Base-by-base conservation (phyloP, 768 basidiomycete genomes). In the Serendipita sp. region DNA sequence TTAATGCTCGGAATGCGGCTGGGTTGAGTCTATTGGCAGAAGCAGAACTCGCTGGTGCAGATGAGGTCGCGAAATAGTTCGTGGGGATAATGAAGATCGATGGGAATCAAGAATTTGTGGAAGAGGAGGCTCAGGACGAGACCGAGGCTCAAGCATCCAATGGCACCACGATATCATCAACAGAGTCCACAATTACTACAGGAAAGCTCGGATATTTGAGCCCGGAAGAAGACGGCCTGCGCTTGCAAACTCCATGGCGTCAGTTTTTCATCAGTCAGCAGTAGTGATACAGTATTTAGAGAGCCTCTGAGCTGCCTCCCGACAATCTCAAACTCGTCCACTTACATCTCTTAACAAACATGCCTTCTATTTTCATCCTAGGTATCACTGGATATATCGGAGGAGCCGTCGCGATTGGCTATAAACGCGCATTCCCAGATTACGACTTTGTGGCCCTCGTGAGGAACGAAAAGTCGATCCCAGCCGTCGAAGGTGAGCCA, bases 1-100 rank as follows among this genome's bases (percentile, higher is more conserved):
- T 90, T 67, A 90, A 86, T 70, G 78, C 83, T 64, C 88, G 83
- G 74, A 93, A 90, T 67, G 67, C 70, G 0, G 83, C 82, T 2
- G 88, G 89, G 1, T 78, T 79, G 60, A 84, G 88, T 30, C 82
- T 89, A 17, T 77, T 93, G 0, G 85, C 79, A 16, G 89, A 90
- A 71, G 91, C 88, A 0, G 90, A 91, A 71, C 76, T 82, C 45
- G 82, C 79, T 2, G 86, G 81, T 1, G 89, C 87, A 84, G 83
- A 90, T 16, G 90, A 92, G 66, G 90, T 89, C 26, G 85, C 90
- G 16, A 80, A 79, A 68, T 90, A 85, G 84, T 77, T 91, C 48
- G 88, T 88, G 0, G 79, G 83, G 69, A 79, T 86, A 72, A 93
- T 93, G 86, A 80, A 81, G 60, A 76, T 92, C 2, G 84, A 84